phyloP scores from a whole-genome alignment of 2,329 filamentous ascomycete species.

The Chalaropsis thielavioides region DNA sequence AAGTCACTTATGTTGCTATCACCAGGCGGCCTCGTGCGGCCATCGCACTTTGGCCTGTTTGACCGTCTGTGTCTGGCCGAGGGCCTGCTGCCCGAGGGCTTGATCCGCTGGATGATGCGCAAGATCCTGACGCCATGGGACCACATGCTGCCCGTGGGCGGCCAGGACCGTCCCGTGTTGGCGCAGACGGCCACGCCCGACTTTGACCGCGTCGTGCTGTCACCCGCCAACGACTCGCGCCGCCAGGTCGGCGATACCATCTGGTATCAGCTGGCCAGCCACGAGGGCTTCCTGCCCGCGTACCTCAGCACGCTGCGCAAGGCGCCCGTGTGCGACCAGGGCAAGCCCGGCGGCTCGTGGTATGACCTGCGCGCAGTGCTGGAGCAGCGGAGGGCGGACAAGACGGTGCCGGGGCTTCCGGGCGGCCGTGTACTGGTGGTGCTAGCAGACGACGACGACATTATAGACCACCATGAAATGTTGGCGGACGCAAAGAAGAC shows the following conservation, averaged over 20 bases:
- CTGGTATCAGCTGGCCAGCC: slow-evolving; percentile 52
- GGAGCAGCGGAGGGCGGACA: slow-evolving; percentile 25
- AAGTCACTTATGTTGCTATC: slow-evolving; percentile 51
- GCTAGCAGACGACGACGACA: slow-evolving; percentile 49
- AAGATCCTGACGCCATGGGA: slow-evolving; percentile 34
- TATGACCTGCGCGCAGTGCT: slow-evolving; percentile 37
- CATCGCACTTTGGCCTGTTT: slow-evolving; percentile 43
- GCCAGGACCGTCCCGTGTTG: slow-evolving; percentile 25
- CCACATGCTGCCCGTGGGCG: slow-evolving; percentile 26
- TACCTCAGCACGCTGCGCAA: slow-evolving; percentile 58
- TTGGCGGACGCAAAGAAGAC: slow-evolving; percentile 43
- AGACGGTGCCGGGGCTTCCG: slow-evolving; percentile 24
- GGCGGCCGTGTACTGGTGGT: slow-evolving; percentile 47
- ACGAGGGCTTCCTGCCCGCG: slow-evolving; percentile 52
- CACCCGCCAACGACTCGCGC: slow-evolving; percentile 35
- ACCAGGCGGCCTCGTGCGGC: slow-evolving; percentile 53
- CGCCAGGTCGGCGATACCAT: slow-evolving; percentile 46
- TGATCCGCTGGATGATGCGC: slow-evolving; percentile 40
- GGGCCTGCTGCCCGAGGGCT: slow-evolving; percentile 42
- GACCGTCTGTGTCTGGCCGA: slow-evolving; percentile 49
- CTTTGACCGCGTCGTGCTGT: slow-evolving; percentile 37
- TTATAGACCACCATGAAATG: slow-evolving; percentile 52
- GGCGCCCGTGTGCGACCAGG: slow-evolving; percentile 52
- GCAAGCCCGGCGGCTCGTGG: slow-evolving; percentile 42
- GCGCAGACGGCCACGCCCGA: slow-evolving; percentile 24